A percentile compares a stretch with the other conserved stretches of the same genome.
Conservation (phyloP, 257 asterid genomes). For the Solanum tacnaense region DNA sequence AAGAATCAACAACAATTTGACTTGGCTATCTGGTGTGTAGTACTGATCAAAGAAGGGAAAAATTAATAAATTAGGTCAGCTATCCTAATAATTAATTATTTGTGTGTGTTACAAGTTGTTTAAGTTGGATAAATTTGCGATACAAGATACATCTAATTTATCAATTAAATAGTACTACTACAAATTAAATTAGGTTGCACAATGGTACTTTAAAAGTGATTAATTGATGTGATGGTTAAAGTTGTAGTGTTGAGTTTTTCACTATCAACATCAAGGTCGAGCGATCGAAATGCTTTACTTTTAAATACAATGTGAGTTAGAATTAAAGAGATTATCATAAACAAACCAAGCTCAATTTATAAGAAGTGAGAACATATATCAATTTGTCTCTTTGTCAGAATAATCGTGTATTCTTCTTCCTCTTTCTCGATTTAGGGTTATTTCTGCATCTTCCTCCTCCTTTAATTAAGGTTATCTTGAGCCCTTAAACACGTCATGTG, state of each 20-base stretch:
- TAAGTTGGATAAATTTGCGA: not conserved
- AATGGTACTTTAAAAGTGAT: not conserved
- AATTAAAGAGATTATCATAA: not conserved
- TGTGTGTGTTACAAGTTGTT: not conserved
- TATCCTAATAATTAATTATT: not conserved
- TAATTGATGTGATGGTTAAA: not conserved
- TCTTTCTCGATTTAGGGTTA: too few species aligned
- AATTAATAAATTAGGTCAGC: not conserved
- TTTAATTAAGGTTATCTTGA: too few species aligned
- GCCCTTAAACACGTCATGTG: too few species aligned
- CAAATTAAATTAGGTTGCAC: not conserved
- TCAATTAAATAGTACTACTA: not conserved
- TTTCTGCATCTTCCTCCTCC: too few species aligned
- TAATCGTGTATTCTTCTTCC: too few species aligned
- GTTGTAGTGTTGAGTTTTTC: not conserved
- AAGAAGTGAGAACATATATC: not conserved
- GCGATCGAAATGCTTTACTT: not conserved
- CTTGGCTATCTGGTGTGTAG: not conserved
- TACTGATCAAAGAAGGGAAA: not conserved
- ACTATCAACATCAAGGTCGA: not conserved
- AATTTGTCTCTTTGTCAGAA: too few species aligned
- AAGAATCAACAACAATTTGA: not conserved
- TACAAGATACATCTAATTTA: not conserved
- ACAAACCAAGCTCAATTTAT: not conserved
- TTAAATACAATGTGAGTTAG: not conserved